phyloP scores from a whole-genome alignment of 495 filamentous ascomycete genomes.

The Friedmanniomyces simplex region DNA sequence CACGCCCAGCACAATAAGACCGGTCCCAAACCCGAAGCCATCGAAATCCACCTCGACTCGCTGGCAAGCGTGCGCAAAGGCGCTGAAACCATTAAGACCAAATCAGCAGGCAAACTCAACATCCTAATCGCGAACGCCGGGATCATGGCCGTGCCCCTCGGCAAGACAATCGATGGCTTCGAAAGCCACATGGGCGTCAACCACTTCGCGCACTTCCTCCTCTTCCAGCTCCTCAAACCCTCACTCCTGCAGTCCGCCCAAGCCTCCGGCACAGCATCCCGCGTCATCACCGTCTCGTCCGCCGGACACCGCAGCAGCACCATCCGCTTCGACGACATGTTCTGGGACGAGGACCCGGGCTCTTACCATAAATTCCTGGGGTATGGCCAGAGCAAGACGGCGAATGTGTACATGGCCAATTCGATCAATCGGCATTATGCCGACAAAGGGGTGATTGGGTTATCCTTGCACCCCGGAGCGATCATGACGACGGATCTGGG shows the following conservation, averaged over 20 bases:
- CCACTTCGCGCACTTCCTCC: constrained; percentile 43
- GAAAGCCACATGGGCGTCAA: constrained; percentile 43
- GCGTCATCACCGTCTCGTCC: constrained; percentile 37
- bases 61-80: constrained; percentile 18
- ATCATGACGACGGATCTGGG: constrained; percentile 23
- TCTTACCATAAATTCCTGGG: constrained; percentile 33
- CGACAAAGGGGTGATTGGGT: constrained; percentile 9
- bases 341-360: constrained; percentile 28
- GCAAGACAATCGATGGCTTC: constrained; percentile 37
- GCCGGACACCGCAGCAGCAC: constrained; percentile 28
- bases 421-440: constrained; percentile 24
- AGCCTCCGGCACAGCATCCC: constrained; percentile 28
- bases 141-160: constrained; percentile 24
- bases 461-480: constrained; percentile 22
- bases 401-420: constrained; percentile 29
- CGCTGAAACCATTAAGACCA: constrained; percentile 16
- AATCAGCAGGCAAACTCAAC: constrained; percentile 24
- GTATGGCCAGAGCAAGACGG: constrained; percentile 25
- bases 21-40: constrained; percentile 20
- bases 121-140: constrained; percentile 29
- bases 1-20: constrained; percentile 12
- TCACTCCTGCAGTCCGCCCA: constrained; percentile 31
- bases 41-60: constrained; percentile 31
- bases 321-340: constrained; percentile 29
- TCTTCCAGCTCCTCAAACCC: constrained; percentile 39